Evolutionary conservation across 2,329 filamentous ascomycete genomes (phyloP).

Genomic region (Neonectria neomacrospora): DNA sequence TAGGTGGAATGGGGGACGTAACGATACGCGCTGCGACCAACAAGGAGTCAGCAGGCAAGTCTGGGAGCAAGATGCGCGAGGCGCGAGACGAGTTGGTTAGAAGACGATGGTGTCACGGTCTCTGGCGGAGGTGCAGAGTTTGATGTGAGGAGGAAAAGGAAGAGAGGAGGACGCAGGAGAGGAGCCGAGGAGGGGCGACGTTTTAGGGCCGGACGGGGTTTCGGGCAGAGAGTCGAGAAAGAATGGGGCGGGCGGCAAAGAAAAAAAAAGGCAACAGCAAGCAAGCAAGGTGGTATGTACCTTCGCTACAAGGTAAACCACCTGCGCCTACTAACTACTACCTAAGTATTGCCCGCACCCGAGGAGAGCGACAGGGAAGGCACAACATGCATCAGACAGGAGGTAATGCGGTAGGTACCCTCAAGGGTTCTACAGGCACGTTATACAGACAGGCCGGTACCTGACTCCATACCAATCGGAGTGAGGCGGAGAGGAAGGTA

Average conservation of each 20-base stretch:
- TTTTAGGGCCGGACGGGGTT: constrained; percentile 45
- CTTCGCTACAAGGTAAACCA: neutral
- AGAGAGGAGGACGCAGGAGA: constrained; percentile 34
- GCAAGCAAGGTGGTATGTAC: neutral
- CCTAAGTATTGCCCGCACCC: too few relatives aligned
- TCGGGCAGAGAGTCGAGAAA: constrained; percentile 33
- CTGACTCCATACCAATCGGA: constrained; percentile 1
- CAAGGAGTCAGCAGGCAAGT: constrained; percentile 42
- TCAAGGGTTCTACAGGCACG: neutral
- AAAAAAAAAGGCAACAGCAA: constrained; percentile 17
- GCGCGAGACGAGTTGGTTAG: constrained; percentile 30
- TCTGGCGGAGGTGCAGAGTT: constrained; percentile 42
- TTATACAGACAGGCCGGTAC: neutral
- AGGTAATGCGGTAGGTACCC: constrained; percentile 3
- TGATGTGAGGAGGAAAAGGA: constrained; percentile 34
- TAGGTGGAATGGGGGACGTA: constrained; percentile 21
- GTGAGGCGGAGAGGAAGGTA: neutral
- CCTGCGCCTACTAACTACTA: neutral
- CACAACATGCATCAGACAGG: neutral
- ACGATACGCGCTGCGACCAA: constrained; percentile 44
- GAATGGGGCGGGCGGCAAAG: constrained; percentile 42
- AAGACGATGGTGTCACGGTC: constrained; percentile 36
- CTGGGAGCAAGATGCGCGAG: constrained; percentile 34
- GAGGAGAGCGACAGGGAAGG: neutral
- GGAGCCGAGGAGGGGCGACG: constrained; percentile 38